These are phyloP conservation scores for Udeniomyces megalosporus DNA, from an alignment of 768 basidiomycete genomes.

Conservation along the genomic window DNA sequence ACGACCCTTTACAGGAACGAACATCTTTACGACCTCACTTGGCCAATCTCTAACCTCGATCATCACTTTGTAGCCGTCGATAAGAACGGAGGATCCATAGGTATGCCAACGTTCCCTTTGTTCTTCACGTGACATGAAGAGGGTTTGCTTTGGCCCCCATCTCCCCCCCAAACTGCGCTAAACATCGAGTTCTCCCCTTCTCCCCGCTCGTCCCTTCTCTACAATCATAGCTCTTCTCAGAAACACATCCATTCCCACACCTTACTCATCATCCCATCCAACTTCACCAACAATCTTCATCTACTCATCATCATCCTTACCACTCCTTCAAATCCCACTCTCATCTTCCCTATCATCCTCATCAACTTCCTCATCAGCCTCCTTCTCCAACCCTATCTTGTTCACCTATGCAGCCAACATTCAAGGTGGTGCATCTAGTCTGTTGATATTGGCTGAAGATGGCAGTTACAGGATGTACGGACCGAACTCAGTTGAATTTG, in stretches of 20 bases:
- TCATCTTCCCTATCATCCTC: conserved; percentile 21
- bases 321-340: conserved; percentile 29
- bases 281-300: background rate
- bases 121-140: too few species aligned
- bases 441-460: conserved; percentile 79
- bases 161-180: background rate
- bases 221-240: conserved; percentile 5
- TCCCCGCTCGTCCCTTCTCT: background rate
- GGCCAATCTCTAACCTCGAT: background rate
- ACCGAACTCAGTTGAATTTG: conserved; percentile 18
- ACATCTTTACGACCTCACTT: conserved; percentile 4
- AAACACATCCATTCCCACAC: conserved; percentile 1
- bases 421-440: conserved; percentile 22
- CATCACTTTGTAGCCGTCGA: background rate
- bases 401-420: background rate
- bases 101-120: too few species aligned
- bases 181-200: background rate
- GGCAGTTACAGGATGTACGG: conserved; percentile 72
- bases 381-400: background rate
- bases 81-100: background rate
- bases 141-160: background rate
- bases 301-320: conserved; percentile 70
- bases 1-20: conserved; percentile 11
- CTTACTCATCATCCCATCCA: background rate
- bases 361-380: background rate